Evolutionary conservation across 768 basidiomycete genomes (phyloP), one percentile per base, ranked within the genome.

Genomic region (Leccinellum luteum): DNA sequence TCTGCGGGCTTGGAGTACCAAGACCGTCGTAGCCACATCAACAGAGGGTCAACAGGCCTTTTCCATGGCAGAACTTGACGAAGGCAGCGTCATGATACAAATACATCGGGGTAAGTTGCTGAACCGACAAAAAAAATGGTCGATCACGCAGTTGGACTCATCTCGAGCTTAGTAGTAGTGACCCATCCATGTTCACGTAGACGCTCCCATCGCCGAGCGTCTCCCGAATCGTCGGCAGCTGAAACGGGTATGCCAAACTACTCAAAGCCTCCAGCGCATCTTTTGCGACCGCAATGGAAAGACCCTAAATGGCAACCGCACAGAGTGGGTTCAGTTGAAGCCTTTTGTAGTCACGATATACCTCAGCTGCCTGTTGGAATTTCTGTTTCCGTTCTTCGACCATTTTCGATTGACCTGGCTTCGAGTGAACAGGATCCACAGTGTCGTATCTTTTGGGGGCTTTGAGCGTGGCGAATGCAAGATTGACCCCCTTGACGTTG

Each of bases 141-240:
- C 96, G 60, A 98, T 95, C 1, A 97, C 95, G 50, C 91, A 82
- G 61, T 98, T 96, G 69, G 87, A 97, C 69, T 99, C 96, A 57
- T 96, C 96, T 52, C 92, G 81, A 19, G 85, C 83, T 67, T 92
- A 96, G 69, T 94, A 90, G 66, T 94, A 97, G 66, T 98, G 97
- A 0, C 94, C 97, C 79, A 98, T 95, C 97, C 79, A 98, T 96
- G 70, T 99, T 98, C 67, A 92, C 79, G 68, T 95, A 94, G 4
- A 97, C 93, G 59, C 89, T 90, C 9, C 91, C 92, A 47, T 85
- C 83, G 57, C 84, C 82, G 53, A 93, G 74, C 2, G 86, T 88
- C 75, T 98, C 97, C 55, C 92, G 81, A 53, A 98, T 88, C 92
- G 27, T 92, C 91, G 1, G 75, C 74, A 3, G 79, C 75, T 6